Evolutionary conservation across 345 rosid genomes (phyloP).

Genomic region (Adansonia digitata): DNA sequence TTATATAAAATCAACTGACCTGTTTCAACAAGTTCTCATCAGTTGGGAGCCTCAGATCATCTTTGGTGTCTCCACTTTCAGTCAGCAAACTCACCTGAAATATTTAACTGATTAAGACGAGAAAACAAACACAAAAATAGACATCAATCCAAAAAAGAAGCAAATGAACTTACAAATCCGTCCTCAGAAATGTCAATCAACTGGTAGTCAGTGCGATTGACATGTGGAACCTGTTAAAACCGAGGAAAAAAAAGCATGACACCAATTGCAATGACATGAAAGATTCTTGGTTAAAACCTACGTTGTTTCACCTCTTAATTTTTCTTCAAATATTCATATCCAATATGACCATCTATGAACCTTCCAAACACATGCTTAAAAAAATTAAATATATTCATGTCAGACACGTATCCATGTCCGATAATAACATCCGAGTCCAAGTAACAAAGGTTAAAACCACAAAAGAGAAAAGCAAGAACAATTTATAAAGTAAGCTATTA

Average conservation of each 20-base stretch:
- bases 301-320: too few species aligned
- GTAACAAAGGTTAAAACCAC: too few species aligned
- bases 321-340: too few species aligned
- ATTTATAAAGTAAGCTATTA: background rate
- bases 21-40: conserved; percentile 33
- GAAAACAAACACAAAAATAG: background rate
- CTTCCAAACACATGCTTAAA: too few species aligned
- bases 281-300: background rate
- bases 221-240: conserved; percentile 47
- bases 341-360: too few species aligned
- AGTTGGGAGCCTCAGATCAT: conserved; percentile 41
- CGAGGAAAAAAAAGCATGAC: background rate
- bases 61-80: conserved; percentile 39
- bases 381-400: too few species aligned
- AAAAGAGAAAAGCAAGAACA: background rate
- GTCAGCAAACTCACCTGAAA: conserved; percentile 35
- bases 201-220: conserved; percentile 54
- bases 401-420: too few species aligned
- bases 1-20: conserved; percentile 7
- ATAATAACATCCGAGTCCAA: too few species aligned
- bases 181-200: conserved; percentile 63
- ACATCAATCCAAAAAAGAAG: background rate
- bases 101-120: background rate
- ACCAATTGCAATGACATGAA: background rate
- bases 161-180: conserved; percentile 32